Conservation (phyloP, 169 alveolate species). For the Hepatocystis sp. region DNA sequence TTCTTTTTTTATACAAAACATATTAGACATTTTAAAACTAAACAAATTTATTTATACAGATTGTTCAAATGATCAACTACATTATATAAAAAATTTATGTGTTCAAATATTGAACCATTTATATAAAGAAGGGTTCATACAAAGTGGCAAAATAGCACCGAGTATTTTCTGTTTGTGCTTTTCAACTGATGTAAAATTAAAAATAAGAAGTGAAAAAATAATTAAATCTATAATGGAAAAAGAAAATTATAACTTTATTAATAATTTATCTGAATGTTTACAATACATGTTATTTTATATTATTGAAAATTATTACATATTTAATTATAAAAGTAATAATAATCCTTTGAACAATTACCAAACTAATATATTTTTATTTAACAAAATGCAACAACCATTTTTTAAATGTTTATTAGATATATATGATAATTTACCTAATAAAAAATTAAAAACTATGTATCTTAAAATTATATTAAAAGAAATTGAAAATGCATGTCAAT, state of each 20-base stretch:
- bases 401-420: conserved; percentile 41
- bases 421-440: conserved; percentile 20
- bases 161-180: conserved; percentile 52
- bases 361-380: conserved; percentile 27
- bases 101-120: conserved; percentile 35
- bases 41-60: conserved; percentile 45
- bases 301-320: conserved; percentile 59
- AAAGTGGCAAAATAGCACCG: conserved; percentile 28
- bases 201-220: conserved; percentile 52
- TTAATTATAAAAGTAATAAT: background rate
- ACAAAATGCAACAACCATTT: conserved; percentile 30
- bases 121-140: conserved; percentile 73
- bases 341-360: background rate
- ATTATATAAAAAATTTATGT: conserved; percentile 47
- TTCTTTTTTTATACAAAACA: conserved; percentile 36
- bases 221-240: conserved; percentile 43
- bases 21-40: conserved; percentile 16
- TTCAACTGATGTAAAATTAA: conserved; percentile 27
- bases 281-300: conserved; percentile 53
- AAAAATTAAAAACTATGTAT: conserved; percentile 36
- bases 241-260: conserved; percentile 49
- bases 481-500: conserved; percentile 60
- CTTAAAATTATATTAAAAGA: conserved; percentile 60
- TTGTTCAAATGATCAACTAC: conserved; percentile 49
- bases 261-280: conserved; percentile 56